A percentile compares a stretch with the other conserved stretches of the same genome.
Evolutionary conservation across 768 basidiomycete genomes (phyloP).

Genomic region (Mycena rebaudengoi): DNA sequence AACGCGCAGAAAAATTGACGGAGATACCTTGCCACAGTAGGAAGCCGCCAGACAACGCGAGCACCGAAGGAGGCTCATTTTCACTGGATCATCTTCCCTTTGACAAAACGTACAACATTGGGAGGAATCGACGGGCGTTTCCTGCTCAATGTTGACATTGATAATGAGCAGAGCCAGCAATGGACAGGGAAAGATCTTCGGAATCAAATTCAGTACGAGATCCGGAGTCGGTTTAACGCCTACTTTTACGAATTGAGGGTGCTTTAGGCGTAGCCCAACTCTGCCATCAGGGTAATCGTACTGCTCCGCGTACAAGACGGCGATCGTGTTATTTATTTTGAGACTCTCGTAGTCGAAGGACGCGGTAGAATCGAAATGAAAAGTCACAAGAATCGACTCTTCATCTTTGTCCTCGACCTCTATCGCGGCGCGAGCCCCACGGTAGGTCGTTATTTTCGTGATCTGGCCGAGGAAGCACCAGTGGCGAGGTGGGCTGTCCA

Average conservation of each 20-base stretch:
- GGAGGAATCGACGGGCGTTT: slow-evolving; percentile 3
- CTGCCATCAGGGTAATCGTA: neutral
- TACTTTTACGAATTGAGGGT: slow-evolving; percentile 25
- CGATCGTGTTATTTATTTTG: slow-evolving; percentile 15
- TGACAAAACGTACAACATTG: slow-evolving; percentile 21
- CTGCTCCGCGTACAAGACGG: slow-evolving; percentile 23
- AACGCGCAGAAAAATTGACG: neutral
- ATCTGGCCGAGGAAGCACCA: slow-evolving; percentile 27
- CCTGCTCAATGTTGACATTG: slow-evolving; percentile 24
- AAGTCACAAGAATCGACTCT: neutral
- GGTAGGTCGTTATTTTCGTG: neutral
- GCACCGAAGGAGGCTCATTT: slow-evolving; percentile 16
- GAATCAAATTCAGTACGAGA: too few species aligned
- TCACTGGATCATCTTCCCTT: slow-evolving; percentile 11
- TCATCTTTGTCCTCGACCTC: slow-evolving; percentile 8
- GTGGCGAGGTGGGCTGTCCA: slow-evolving; percentile 20
- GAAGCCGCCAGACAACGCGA: slow-evolving; percentile 15
- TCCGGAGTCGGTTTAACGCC: neutral
- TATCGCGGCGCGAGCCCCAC: slow-evolving; percentile 1
- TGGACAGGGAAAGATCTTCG: slow-evolving; percentile 25
- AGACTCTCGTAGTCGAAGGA: slow-evolving; percentile 11
- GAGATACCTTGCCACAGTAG: slow-evolving; percentile 19
- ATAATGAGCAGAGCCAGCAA: slow-evolving; percentile 21
- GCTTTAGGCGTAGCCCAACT: slow-evolving; percentile 14
- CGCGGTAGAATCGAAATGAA: slow-evolving; percentile 6